Evolutionary conservation across 345 rosid species (phyloP), one percentile per base, ranked within the genome.

Genomic region (Brassica carinata): DNA sequence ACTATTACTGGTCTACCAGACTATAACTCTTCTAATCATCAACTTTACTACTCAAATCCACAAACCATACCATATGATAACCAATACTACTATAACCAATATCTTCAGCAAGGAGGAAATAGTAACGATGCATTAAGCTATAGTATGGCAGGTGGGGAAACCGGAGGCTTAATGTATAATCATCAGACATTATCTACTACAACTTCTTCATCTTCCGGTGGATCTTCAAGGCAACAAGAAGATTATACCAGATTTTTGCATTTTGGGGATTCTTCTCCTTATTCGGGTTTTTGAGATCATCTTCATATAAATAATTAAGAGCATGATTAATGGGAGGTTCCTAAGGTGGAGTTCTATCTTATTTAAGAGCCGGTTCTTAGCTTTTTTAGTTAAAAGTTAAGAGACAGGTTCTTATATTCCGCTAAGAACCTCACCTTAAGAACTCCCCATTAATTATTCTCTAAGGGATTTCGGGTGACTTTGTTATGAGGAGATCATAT

Each of bases 231-330:
- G 58, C 78, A 61, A 67, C 81, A 26, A 67, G 81, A 73, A 48
- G 84, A 81, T 18, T 81, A 66, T 53, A 1, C 84, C 1, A 77
- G 51, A 26, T 72, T 10, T 81, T 77, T 73, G 74, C 84, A 72
- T 67, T 81, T 77, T 81, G 84, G 84, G 34, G 71, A 68, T 77
- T 77, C 73, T 65, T 81, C 81, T 67, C 77, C 81, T 72, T 59
- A 72, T 59, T 72, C 77, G 10, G 81, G 81, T 2, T 72, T 81
- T 81, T 81, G 71, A 77, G 69, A 65, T 30, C 64, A 65, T 30
- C 64, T 43, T 69, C 17, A 9, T 38, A 64, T 3, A 63, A 80
- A 61, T n/a, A 74, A 80, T 29, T 29, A 29, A 29, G 40, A 34
- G 76, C 18, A 23, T 23, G 26, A 23, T 23, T 23, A 23, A 23